Base-by-base conservation (phyloP, 2,329 filamentous ascomycete species). In the Aspergillus spinulosporus region DNA sequence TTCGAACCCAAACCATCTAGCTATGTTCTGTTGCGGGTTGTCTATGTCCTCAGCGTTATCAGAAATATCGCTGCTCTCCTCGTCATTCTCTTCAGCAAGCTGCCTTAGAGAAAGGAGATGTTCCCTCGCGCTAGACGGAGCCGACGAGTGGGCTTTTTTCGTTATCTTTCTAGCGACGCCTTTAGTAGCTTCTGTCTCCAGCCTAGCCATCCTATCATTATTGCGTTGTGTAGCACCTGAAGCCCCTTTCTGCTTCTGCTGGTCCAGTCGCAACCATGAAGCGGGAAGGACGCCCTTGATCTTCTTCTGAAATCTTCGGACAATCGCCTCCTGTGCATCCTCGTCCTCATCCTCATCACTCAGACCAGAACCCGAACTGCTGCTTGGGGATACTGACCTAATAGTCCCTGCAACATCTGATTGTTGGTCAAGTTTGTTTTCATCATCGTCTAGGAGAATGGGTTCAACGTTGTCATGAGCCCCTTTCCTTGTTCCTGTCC, bases 211-310 rank as follows among this genome's bases (percentile, higher is more conserved):
- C 49, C 51, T 56, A n/a, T 68, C 65, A n/a, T 62, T 62, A 39
- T 62, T 62, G 34, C 56, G 54, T 14, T 66, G 64, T 2, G 52
- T 59, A 14, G 49, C 47, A 52, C 52, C 64, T 43, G 49, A 26
- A 8, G 58, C 60, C 58, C 53, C 63, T 57, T 58, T 64, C n/a
- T 69, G 69, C 36, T 68, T 67, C 56, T 72, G 70, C 47, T 69
- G 68, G 59, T 78, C 70, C 47, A 79, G 66, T 50, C 74, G 70
- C 26, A 76, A 59, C 74, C 76, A 80, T 26, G 78, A 80, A 4
- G 78, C 78, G n/a, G 78, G 78, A 21, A 81, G 68, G 26, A 80
- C 78, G 28, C 78, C 78, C 56, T 75, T 75, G 9, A 78, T 79
- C 49, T 63, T 73, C 29, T 75, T 74, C 47, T 74, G 71, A 9